These are phyloP conservation scores for Oxytropis ochrocephala DNA, from an alignment of 306 rosid genomes.

Conservation along the genomic window DNA sequence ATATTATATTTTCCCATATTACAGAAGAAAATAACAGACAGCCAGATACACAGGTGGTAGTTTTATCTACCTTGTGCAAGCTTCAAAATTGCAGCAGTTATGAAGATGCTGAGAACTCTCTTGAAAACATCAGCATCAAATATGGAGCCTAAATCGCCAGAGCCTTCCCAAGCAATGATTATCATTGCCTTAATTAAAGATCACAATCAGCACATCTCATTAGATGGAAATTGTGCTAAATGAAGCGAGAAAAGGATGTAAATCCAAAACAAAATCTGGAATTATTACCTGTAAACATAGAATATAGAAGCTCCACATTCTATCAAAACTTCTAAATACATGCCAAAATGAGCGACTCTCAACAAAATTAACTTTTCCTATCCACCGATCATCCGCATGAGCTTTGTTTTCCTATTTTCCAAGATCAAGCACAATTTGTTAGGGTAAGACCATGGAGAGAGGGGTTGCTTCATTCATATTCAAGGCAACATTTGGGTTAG, in stretches of 20 bases:
- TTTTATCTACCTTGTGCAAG: constrained; percentile 79
- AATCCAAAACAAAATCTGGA: neutral
- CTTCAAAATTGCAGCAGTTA: constrained; percentile 92
- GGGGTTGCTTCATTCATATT: neutral
- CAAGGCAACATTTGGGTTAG: constrained; percentile 7
- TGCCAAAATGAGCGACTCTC: constrained; percentile 95
- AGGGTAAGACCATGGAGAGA: constrained; percentile 9
- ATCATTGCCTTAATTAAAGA: constrained; percentile 71
- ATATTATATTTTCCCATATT: neutral
- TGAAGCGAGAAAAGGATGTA: neutral
- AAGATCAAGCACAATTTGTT: constrained; percentile 11
- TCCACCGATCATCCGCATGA: constrained; percentile 40
- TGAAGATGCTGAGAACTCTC: constrained; percentile 86
- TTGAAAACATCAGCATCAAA: constrained; percentile 73
- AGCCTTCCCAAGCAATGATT: constrained; percentile 82
- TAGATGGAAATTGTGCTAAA: constrained; percentile 16
- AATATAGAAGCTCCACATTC: constrained; percentile 96
- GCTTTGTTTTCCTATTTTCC: constrained; percentile 43
- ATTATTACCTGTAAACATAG: constrained; percentile 73
- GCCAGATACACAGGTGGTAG: constrained; percentile 5
- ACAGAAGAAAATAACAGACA: constrained; percentile 2
- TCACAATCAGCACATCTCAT: constrained; percentile 15
- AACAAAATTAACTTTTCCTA: constrained; percentile 80
- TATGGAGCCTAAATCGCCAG: constrained; percentile 56
- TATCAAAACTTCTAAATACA: constrained; percentile 87